Percentiles rank a stretch among this genome's conserved stretches.
phyloP scores from a whole-genome alignment of 805 yeast genomes.

The Candida ficus region DNA sequence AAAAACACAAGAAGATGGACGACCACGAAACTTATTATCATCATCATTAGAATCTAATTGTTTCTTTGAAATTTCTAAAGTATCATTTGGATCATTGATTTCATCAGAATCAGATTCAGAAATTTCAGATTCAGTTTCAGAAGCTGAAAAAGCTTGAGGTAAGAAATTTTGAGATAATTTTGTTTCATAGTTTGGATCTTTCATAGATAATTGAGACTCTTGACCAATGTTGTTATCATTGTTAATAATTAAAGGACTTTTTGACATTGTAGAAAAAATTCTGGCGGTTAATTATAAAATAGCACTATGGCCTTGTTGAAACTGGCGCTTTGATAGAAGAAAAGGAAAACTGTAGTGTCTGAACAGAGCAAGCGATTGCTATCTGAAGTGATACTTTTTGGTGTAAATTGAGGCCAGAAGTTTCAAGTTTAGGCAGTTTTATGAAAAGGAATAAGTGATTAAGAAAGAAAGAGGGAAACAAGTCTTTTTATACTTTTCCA shows the following conservation, averaged over 20 bases:
- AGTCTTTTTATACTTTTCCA: no score
- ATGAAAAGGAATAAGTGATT: no score
- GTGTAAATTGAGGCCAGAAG: no score
- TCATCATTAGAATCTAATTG: neutral
- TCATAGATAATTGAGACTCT: neutral
- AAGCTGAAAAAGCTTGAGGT: conserved; percentile 18
- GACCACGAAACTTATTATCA: conserved; percentile 35
- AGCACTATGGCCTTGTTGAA: conserved; percentile 3
- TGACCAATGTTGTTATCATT: neutral
- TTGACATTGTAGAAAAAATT: conserved; percentile 6
- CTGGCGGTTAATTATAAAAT: conserved; percentile 7
- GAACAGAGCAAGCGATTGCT: neutral
- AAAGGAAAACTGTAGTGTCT: neutral
- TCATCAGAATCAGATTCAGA: conserved; percentile 19
- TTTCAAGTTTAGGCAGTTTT: no score
- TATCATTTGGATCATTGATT: conserved; percentile 16
- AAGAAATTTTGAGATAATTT: conserved; percentile 14
- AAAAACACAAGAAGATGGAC: conserved; percentile 84
- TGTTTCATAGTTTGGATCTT: conserved; percentile 3
- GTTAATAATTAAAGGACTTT: conserved; percentile 8
- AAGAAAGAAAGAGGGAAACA: no score
- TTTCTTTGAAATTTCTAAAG: conserved; percentile 14
- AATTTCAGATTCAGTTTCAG: conserved; percentile 14
- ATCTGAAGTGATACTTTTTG: no score
- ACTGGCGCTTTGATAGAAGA: neutral